These are phyloP conservation scores for Viridothelium virens DNA, from an alignment of 495 filamentous ascomycete species.

Conservation along the genomic window DNA sequence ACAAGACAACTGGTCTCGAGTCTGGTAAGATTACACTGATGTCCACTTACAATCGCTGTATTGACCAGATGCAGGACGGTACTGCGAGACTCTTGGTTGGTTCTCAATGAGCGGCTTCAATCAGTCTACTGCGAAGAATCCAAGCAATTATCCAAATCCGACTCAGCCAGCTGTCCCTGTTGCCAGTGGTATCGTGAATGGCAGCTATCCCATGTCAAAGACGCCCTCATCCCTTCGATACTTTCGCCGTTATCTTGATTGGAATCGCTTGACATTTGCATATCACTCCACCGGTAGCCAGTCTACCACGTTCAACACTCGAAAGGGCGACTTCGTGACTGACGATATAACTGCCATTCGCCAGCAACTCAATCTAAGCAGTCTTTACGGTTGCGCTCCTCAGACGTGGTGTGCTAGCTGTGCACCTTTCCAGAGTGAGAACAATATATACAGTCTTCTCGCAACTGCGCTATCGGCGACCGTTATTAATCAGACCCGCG, in stretches of 20 bases:
- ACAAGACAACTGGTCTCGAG: constrained; percentile 33
- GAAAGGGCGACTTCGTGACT: constrained; percentile 23
- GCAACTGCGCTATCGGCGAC: constrained; percentile 29
- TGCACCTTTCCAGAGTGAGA: constrained; percentile 29
- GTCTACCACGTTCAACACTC: constrained; percentile 29
- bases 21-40: constrained; percentile 24
- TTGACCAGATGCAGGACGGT: constrained; percentile 25
- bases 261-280: constrained; percentile 38
- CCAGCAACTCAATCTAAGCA: constrained; percentile 31
- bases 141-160: constrained; percentile 41
- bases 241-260: constrained; percentile 31
- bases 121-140: constrained; percentile 30
- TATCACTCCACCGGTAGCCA: constrained; percentile 37
- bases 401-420: constrained; percentile 38
- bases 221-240: constrained; percentile 25
- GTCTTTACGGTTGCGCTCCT: constrained; percentile 38
- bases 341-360: constrained; percentile 28
- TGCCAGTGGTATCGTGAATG: constrained; percentile 20
- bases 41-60: neutral
- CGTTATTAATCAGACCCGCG: constrained; percentile 31
- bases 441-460: constrained; percentile 35
- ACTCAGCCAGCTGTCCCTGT: constrained; percentile 36
- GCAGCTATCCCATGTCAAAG: constrained; percentile 20
- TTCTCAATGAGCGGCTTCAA: constrained; percentile 38
- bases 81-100: constrained; percentile 43